Evolutionary conservation across 345 rosid species (phyloP), one percentile per base, ranked within the genome.

Genomic region (Psidium friedrichsthalianum): DNA sequence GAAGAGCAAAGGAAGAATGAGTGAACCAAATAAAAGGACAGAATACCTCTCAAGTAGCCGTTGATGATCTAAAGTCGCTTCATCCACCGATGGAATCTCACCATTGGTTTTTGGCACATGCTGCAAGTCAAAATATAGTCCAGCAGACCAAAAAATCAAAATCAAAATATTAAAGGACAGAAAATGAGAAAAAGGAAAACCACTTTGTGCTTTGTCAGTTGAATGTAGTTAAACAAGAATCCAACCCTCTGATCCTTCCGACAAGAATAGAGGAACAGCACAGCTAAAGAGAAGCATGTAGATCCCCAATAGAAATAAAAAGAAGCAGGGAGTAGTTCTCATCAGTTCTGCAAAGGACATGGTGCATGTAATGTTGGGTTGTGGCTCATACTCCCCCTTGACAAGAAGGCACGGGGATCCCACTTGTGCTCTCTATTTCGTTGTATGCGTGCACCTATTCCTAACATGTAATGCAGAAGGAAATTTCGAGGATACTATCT

Each of bases 31-130:
- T 54, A 27, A 47, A 32, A 47, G 57, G 85, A 83, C 56, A 51
- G 25, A 84, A 29, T 82, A 93, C 96, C 96, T 93, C 85, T 91
- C 93, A 20, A 90, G 88, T 85, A 94, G 92, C 86, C 95, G 91
- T 83, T 91, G 93, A 87, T 93, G 94, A 88, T 93, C 95, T 85
- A 91, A 86, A 86, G 94, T 91, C 27, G 94, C 93, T 85, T 90
- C 93, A 85, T 93, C 95, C 29, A 91, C 56, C 0, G 95, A 91
- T 29, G 95, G 95, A 85, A 93, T 91, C 86, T 93, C 93, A 82
- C 95, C 93, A 87, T 93, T 93, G 83, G 91, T 93, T 89, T 84
- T 90, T 51, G 94, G 95, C 81, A 92, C 89, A 76, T 92, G 94
- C 94, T 92, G 90, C 84, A 91, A 40, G 11, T 16, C 32, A 69